Base-by-base conservation (phyloP, 805 yeast species). In the Scheffersomyces spartinae region DNA sequence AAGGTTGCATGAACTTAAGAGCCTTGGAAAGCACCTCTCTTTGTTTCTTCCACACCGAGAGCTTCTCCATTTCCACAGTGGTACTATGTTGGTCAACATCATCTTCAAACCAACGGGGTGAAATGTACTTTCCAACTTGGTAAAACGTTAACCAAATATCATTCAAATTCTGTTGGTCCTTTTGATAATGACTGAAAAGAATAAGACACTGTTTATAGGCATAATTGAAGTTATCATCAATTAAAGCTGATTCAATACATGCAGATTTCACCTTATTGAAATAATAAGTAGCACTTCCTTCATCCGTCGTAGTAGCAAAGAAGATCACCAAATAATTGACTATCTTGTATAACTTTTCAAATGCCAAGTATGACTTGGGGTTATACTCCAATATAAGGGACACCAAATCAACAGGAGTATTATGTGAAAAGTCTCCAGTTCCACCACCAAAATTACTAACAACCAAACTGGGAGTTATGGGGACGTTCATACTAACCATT, bases 61-160 rank as follows among this genome's bases (percentile, higher is more conserved):
- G 23, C 15, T 31, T 32, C 4, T 37, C 36, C 4, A 35, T 29
- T n/a, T 35, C 32, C 11, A 31, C 32, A 28, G 30, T 24, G n/a
- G n/a, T n/a, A n/a, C n/a, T n/a, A n/a, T 7, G 66, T 63, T 2
- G 45, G 71, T 68, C 11, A 70, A 60, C 17, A 50, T 40, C 45
- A 45, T 66, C 31, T 7, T 40, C 47, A 3, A 40, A 45, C 42
- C 55, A 49, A 7, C 39, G 40, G 2, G 55, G 48, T 5, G 51
- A 42, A 8, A 49, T 43, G 29, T 37, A 56, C 47, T 79, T 77
- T 3, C 81, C 80, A 3, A 78, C 74, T 38, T 82, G 94, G 39
- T 74, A 77, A 33, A 78, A 71, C 1, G 81, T 71, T 14, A 74
- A 60, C 94, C 95, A 84, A 24, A 59, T 50, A 10, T 52, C 52